Evolutionary conservation across 139 green algal genomes (phyloP).

Genomic region (Chlorella sp.): DNA sequence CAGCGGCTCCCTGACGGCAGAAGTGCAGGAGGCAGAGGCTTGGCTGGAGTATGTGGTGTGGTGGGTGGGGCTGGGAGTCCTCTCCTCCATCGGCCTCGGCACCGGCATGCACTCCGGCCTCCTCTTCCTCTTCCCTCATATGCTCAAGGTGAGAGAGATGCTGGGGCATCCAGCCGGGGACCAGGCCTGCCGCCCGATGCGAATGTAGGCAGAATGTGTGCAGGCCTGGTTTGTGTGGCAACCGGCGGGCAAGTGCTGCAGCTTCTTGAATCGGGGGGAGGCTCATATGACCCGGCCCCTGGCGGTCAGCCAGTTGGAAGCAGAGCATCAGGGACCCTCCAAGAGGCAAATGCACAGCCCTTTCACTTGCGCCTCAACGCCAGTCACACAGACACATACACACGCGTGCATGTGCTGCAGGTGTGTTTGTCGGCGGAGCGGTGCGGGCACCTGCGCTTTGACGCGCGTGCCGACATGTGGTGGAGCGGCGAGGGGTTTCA

Average conservation of each 20-base stretch:
- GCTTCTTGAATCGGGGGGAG: too few species aligned
- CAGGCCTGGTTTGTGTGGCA: neutral
- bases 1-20: constrained; percentile 9
- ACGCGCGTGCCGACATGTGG: constrained; percentile 81
- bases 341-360: too few species aligned
- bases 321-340: neutral
- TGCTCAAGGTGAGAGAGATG: constrained; percentile 85
- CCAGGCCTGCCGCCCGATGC: neutral
- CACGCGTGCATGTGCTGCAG: constrained; percentile 46
- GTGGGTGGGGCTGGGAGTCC: constrained; percentile 89
- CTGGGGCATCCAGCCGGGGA: too few species aligned
- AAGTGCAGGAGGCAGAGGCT: constrained; percentile 52
- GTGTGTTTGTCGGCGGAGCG: constrained; percentile 88
- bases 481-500: constrained; percentile 78
- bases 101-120: constrained; percentile 94
- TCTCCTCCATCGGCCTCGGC: constrained; percentile 92
- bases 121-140: constrained; percentile 95
- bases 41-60: constrained; percentile 76
- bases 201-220: neutral
- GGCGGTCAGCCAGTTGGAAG: too few species aligned
- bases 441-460: constrained; percentile 83
- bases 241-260: too few species aligned
- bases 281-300: too few species aligned
- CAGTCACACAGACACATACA: neutral
- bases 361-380: neutral